Percentiles rank a stretch among this genome's conserved stretches.
These are phyloP conservation scores for Eimeria praecox DNA, from an alignment of 169 alveolate species.

Conservation along the genomic window DNA sequence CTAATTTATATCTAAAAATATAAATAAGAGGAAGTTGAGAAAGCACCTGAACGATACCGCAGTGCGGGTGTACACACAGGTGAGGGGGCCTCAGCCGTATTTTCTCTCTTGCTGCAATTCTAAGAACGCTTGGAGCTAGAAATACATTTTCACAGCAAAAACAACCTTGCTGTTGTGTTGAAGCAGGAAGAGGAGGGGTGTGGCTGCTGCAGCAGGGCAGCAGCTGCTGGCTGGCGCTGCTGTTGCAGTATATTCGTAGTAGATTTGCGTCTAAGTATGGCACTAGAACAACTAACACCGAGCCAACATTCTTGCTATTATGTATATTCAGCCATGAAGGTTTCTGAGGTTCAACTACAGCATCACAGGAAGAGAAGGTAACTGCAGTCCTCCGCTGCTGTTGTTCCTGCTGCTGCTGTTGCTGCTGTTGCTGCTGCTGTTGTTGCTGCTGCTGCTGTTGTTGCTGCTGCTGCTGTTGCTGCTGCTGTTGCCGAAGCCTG, in stretches of 20 bases:
- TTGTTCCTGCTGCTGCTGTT: slow-evolving; percentile 5
- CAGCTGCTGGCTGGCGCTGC: background rate
- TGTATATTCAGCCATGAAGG: slow-evolving; percentile 60
- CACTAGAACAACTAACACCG: slow-evolving; percentile 42
- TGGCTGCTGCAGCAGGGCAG: background rate
- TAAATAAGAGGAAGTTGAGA: background rate
- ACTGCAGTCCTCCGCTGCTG: too few relatives aligned
- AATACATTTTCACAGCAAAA: background rate
- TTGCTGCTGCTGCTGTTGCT: slow-evolving; percentile 18
- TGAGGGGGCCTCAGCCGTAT: background rate
- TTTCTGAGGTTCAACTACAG: background rate
- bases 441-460: background rate
- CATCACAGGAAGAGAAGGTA: too few relatives aligned
- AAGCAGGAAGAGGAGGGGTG: background rate
- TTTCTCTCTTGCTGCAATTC: background rate
- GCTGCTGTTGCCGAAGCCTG: slow-evolving; percentile 11
- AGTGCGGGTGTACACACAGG: background rate
- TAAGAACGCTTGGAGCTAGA: background rate
- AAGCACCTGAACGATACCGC: slow-evolving; percentile 41
- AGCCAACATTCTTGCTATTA: slow-evolving; percentile 13
- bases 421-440: slow-evolving; percentile 11
- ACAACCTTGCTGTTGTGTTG: background rate
- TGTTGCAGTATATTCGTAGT: slow-evolving; percentile 34
- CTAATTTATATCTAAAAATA: background rate
- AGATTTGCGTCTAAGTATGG: slow-evolving; percentile 59